Evolutionary conservation across 139 green algal genomes (phyloP), one percentile per base, ranked within the genome.

Genomic region (Coccomyxa sp.): DNA sequence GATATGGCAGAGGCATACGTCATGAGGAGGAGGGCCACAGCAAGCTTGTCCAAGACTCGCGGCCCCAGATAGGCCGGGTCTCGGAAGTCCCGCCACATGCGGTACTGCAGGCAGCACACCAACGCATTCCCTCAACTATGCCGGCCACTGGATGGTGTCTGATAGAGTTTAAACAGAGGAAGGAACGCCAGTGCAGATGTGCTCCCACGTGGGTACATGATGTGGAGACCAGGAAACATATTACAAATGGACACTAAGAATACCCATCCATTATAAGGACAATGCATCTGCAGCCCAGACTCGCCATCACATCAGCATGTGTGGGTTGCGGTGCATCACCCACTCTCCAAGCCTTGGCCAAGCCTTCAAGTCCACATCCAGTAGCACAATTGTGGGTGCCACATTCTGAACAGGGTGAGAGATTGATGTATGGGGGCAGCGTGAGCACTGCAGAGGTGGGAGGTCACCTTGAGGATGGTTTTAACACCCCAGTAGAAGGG

Each of bases 1-100:
- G 38, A 11, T 7, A 51, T 51, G 63, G 63, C 63, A 11, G 63
- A 28, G 31, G 23, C 71, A 18, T n/a, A 77, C 9, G 90, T 92
- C 79, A 93, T 90, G 57, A 96, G 91, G 58, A 96, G 84, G 67
- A 93, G 79, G n/a, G 81, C 87, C 58, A 87, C 76, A n/a, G 86
- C 80, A 45, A 89, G 28, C 88, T 97, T 97, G 88, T 97, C 92
- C 13, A 83, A 87, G 30, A 96, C 87, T 31, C 94, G 89, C 13
- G 94, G 90, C 0, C 90, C 90, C 77, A 96, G 82, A 80, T 92
- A 95, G 9, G 85, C 82, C 21, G 83, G 80, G 82, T 92, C 86
- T 13, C 68, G 76, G 85, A 93, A 94, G 90, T 97, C 94, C 79
- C 88, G 89, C 12, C 66, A 63, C 13, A 88, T 92, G 68, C 94